phyloP scores from a whole-genome alignment of 73 alveolate genomes.

The Tetrahymena borealis region DNA sequence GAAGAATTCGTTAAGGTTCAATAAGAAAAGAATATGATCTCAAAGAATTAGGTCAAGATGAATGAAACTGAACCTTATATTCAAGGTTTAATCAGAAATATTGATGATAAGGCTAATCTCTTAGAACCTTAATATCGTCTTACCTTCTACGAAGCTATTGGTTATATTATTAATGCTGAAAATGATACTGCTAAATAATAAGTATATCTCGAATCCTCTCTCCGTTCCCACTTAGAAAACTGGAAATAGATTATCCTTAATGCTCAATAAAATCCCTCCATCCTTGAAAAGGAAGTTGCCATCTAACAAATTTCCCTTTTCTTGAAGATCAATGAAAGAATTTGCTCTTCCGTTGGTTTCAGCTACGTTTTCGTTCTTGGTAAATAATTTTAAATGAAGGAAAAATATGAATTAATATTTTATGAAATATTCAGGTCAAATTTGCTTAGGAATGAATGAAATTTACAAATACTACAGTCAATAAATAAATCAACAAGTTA shows the following conservation, averaged over 20 bases:
- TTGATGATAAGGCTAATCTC: conserved; percentile 73
- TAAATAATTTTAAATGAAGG: conserved; percentile 52
- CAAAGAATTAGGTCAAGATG: conserved; percentile 42
- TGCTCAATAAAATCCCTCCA: conserved; percentile 55
- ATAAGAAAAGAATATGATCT: not conserved
- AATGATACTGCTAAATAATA: conserved; percentile 49
- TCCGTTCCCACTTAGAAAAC: conserved; percentile 60
- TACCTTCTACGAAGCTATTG: conserved; percentile 90
- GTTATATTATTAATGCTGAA: conserved; percentile 83
- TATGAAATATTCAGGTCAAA: conserved; percentile 44
- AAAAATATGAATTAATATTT: conserved; percentile 59
- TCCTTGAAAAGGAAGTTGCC: conserved; percentile 59
- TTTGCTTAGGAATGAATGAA: conserved; percentile 16
- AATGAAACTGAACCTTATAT: conserved; percentile 80
- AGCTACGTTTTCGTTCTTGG: conserved; percentile 68
- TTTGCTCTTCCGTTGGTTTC: conserved; percentile 74
- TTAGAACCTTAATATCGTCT: conserved; percentile 82
- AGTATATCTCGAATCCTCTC: conserved; percentile 42
- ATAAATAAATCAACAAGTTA: conserved; percentile 52
- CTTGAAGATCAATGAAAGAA: conserved; percentile 80
- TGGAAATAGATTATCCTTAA: conserved; percentile 66
- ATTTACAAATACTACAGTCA: conserved; percentile 44
- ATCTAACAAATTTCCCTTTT: conserved; percentile 65
- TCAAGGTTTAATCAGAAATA: conserved; percentile 76
- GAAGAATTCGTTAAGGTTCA: conserved; percentile 47